phyloP scores from a whole-genome alignment of 441 rosid species.

The Gossypium schwendimanii region DNA sequence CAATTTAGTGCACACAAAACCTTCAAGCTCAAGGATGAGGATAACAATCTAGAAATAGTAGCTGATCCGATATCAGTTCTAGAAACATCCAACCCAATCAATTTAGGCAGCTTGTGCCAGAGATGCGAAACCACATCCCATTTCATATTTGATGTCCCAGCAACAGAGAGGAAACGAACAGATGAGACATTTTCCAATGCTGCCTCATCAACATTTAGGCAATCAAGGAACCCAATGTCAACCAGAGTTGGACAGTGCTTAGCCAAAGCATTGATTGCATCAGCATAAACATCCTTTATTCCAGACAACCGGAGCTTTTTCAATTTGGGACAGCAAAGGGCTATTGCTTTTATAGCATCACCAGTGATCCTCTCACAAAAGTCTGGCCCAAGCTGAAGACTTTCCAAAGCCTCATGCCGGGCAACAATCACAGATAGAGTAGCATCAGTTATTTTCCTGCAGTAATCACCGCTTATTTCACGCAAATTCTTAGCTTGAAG shows the following conservation, averaged over 20 bases:
- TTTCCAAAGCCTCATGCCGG: slow-evolving; percentile 76
- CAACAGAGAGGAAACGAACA: slow-evolving; percentile 66
- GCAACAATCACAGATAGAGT: slow-evolving; percentile 79
- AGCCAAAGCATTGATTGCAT: slow-evolving; percentile 79
- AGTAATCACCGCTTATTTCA: slow-evolving; percentile 83
- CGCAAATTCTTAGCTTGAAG: slow-evolving; percentile 63
- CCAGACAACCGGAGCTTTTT: slow-evolving; percentile 82
- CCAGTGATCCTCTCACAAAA: slow-evolving; percentile 88
- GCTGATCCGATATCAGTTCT: slow-evolving; percentile 70
- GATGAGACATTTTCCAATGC: slow-evolving; percentile 70
- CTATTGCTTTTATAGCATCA: slow-evolving; percentile 74
- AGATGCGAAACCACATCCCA: slow-evolving; percentile 62
- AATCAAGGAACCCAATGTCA: slow-evolving; percentile 81
- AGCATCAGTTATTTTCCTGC: slow-evolving; percentile 85
- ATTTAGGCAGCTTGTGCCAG: slow-evolving; percentile 77
- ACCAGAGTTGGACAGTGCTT: slow-evolving; percentile 55
- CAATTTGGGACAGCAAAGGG: slow-evolving; percentile 77
- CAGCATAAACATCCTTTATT: slow-evolving; percentile 66
- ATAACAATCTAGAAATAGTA: slow-evolving; percentile 63
- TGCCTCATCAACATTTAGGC: slow-evolving; percentile 61
- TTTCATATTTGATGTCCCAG: slow-evolving; percentile 84
- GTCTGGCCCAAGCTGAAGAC: slow-evolving; percentile 93
- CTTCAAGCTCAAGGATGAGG: slow-evolving; percentile 66
- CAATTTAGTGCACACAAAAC: slow-evolving; percentile 87
- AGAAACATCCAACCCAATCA: slow-evolving; percentile 85